phyloP scores from a whole-genome alignment of 768 basidiomycete species.

The Pisolithus marmoratus region DNA sequence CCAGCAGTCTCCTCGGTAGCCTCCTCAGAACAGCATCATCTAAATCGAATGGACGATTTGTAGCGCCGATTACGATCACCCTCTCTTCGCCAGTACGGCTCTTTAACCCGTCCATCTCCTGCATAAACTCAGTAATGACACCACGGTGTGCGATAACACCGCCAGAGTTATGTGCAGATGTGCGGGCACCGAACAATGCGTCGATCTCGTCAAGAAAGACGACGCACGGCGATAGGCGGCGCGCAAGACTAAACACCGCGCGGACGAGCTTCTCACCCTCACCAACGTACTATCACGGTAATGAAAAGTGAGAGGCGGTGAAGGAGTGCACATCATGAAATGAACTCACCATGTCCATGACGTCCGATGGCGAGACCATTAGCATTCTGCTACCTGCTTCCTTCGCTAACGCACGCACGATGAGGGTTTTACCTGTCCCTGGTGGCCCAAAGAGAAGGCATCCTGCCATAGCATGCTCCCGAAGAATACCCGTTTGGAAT shows the following conservation, averaged over 20 bases:
- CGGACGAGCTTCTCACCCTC: constrained; percentile 89
- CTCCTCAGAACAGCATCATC: constrained; percentile 91
- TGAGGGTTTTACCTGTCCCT: constrained; percentile 86
- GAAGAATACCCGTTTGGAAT: constrained; percentile 84
- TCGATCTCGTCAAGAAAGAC: constrained; percentile 95
- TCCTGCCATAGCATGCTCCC: constrained; percentile 87
- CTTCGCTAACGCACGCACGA: constrained; percentile 86
- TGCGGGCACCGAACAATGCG: constrained; percentile 83
- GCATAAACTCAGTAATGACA: constrained; percentile 90
- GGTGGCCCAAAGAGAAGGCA: constrained; percentile 91
- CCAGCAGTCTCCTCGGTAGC: constrained; percentile 77
- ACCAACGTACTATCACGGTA: constrained; percentile 61
- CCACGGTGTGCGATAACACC: constrained; percentile 81
- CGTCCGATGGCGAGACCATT: constrained; percentile 83
- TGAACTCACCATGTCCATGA: constrained; percentile 85
- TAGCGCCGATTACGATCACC: constrained; percentile 90
- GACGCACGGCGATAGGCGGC: constrained; percentile 83
- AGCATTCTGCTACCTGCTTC: constrained; percentile 95
- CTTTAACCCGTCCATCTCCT: constrained; percentile 93
- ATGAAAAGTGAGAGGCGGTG: neutral
- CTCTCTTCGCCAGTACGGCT: constrained; percentile 66
- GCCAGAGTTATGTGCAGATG: constrained; percentile 69
- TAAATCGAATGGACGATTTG: constrained; percentile 86
- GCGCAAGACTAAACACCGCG: constrained; percentile 83
- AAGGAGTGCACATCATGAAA: neutral